Base-by-base conservation (phyloP, 2,329 filamentous ascomycete species). In the Phaeosphaeria sp. region DNA sequence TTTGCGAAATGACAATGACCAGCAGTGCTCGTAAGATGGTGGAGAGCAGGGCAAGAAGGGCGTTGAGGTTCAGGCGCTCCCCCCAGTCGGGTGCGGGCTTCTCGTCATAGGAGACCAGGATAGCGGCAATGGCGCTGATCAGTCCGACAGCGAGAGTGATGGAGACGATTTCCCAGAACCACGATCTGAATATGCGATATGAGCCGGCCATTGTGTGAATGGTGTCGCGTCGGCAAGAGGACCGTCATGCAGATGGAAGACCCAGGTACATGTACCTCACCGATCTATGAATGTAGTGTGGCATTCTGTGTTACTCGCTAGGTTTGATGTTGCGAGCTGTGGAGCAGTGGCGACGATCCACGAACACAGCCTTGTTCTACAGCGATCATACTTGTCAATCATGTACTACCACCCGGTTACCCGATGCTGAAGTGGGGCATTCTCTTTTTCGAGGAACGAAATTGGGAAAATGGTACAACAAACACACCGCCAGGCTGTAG, bases 51-150 rank as follows among this genome's bases (percentile, higher is more conserved):
- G 50, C 50, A 30, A 52, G n/a, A 13, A 52, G 50, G 20, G 50
- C 50, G 25, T 52, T 52, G n/a, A 52, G 50, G n/a, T 45, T 52
- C 13, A 52, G 24, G 2, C 44, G 25, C 25, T 1, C 1, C 3
- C 50, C 40, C 50, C 50, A 45, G 18, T 52, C 24, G n/a, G 50
- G 50, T 45, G 44, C 40, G 6, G 50, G 50, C 13, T 52, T 45
- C 20, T 40, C 50, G 27, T 52, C 25, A 22, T 45, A 36, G 9
- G 44, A 20, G 27, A 21, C 40, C 11, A 43, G 18, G 11, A 52
- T 25, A 20, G 39, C n/a, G 17, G 40, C 24, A 20, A 52, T 52
- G 11, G 40, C 42, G 17, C 36, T 9, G 20, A 52, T 20, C 1
- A 52, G 40, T 17, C 40, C 40, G 13, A 52, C 43, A 0, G 50